phyloP scores from a whole-genome alignment of 2,329 filamentous ascomycete species.

The Lizonia empirigonia region DNA sequence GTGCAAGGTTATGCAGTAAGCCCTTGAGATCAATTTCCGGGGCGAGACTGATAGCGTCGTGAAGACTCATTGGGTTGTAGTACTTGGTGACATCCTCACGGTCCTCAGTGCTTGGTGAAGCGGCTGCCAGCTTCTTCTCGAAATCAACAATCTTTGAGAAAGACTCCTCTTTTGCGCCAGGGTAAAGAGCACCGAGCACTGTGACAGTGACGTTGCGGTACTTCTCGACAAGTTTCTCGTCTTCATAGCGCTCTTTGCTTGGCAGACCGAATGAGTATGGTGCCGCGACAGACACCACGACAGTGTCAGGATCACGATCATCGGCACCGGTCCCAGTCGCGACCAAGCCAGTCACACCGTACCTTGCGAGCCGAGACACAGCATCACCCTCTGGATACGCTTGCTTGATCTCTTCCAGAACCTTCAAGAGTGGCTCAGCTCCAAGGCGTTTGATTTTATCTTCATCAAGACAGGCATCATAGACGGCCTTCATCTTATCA shows the following conservation, averaged over 20 bases:
- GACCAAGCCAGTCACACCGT: slow-evolving; percentile 50
- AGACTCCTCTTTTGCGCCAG: slow-evolving; percentile 39
- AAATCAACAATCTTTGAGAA: slow-evolving; percentile 53
- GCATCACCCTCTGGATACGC: slow-evolving; percentile 45
- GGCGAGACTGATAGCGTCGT: slow-evolving; percentile 60
- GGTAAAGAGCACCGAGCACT: slow-evolving; percentile 29
- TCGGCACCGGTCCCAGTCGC: slow-evolving; percentile 48
- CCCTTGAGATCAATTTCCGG: slow-evolving; percentile 62
- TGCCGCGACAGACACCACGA: slow-evolving; percentile 56
- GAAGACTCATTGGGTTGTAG: slow-evolving; percentile 67
- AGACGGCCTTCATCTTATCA: slow-evolving; percentile 67
- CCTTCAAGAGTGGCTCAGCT: slow-evolving; percentile 59
- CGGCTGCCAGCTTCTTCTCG: slow-evolving; percentile 65
- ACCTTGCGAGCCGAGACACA: slow-evolving; percentile 54
- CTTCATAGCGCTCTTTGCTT: slow-evolving; percentile 45
- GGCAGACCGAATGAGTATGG: slow-evolving; percentile 55
- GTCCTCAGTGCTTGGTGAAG: slow-evolving; percentile 63
- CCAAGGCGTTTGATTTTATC: slow-evolving; percentile 61
- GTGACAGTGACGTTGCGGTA: slow-evolving; percentile 34
- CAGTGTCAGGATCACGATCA: slow-evolving; percentile 61
- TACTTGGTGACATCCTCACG: slow-evolving; percentile 68
- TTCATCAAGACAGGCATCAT: slow-evolving; percentile 70
- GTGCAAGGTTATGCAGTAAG: slow-evolving; percentile 60
- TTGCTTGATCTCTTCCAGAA: slow-evolving; percentile 60
- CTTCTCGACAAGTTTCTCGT: slow-evolving; percentile 40